A percentile compares a stretch with the other conserved stretches of the same genome.
These are phyloP conservation scores for Aspergillus saccharolyticus DNA, from an alignment of 495 filamentous ascomycete genomes.

Conservation along the genomic window DNA sequence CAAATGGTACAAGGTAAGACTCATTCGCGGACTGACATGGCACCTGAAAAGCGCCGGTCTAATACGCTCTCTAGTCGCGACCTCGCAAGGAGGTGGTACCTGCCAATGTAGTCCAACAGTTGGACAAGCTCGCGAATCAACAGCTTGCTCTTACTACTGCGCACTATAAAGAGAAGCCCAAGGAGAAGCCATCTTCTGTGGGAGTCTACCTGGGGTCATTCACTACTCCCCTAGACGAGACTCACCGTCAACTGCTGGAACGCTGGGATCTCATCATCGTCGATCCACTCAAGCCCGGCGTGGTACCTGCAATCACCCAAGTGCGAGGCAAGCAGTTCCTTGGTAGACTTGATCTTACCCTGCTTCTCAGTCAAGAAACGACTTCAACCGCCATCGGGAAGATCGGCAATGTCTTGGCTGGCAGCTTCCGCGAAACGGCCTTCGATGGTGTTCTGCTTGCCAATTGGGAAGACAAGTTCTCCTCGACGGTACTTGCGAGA, in stretches of 20 bases:
- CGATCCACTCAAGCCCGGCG: conserved; percentile 40
- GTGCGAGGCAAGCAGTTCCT: conserved; percentile 27
- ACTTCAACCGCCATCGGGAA: conserved; percentile 26
- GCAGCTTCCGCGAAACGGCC: conserved; percentile 25
- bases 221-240: conserved; percentile 24
- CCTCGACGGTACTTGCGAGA: conserved; percentile 28
- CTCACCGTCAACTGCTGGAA: conserved; percentile 31
- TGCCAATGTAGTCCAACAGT: conserved; percentile 20
- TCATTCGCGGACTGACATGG: neutral
- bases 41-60: neutral
- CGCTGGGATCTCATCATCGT: conserved; percentile 47
- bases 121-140: conserved; percentile 25
- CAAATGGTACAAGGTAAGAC: conserved; percentile 33
- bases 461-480: conserved; percentile 40
- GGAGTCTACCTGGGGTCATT: conserved; percentile 48
- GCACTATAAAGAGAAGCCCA: conserved; percentile 1
- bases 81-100: conserved; percentile 28
- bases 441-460: conserved; percentile 48
- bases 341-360: conserved; percentile 39
- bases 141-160: conserved; percentile 21
- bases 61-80: conserved; percentile 20
- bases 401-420: conserved; percentile 28
- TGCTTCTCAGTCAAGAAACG: conserved; percentile 23
- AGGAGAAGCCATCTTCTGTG: conserved; percentile 39
- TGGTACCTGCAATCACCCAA: conserved; percentile 30